These are phyloP conservation scores for Lineolata rhizophorae DNA, from an alignment of 495 filamentous ascomycete species.

Conservation along the genomic window DNA sequence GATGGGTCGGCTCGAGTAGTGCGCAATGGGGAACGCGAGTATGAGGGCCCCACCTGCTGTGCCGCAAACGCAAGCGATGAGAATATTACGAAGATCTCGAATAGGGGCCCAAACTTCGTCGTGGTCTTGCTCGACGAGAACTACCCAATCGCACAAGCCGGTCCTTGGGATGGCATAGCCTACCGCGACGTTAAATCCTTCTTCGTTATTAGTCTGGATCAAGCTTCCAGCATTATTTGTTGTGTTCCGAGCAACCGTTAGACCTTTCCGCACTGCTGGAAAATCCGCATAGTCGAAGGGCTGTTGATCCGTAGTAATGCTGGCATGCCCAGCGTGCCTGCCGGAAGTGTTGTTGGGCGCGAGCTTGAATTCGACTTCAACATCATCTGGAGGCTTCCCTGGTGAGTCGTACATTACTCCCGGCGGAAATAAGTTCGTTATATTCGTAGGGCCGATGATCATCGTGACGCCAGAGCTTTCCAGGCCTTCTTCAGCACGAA, in stretches of 20 bases:
- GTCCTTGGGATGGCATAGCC: constrained; percentile 46
- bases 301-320: constrained; percentile 17
- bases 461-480: constrained; percentile 43
- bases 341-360: constrained; percentile 17
- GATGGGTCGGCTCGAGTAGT: constrained; percentile 62
- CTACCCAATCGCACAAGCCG: constrained; percentile 50
- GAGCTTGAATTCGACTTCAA: constrained; percentile 21
- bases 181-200: constrained; percentile 38
- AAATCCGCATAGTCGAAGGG: constrained; percentile 37
- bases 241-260: constrained; percentile 21
- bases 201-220: constrained; percentile 49
- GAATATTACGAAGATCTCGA: constrained; percentile 43
- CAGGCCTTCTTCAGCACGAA: constrained; percentile 41
- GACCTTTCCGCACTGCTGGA: constrained; percentile 31
- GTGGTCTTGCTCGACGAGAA: constrained; percentile 56
- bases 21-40: constrained; percentile 52
- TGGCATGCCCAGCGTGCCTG: constrained; percentile 26
- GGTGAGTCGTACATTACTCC: constrained; percentile 11
- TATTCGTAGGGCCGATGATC: constrained; percentile 39
- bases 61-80: constrained; percentile 68
- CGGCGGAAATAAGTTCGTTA: constrained; percentile 38
- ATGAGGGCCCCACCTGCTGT: constrained; percentile 48
- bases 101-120: constrained; percentile 60
- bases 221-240: constrained; percentile 39
- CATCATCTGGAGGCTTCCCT: constrained; percentile 5